Evolutionary conservation across 164 flowering plant genomes (phyloP), one percentile per base, ranked within the genome.

Genomic region (Macadamia tetraphylla): DNA sequence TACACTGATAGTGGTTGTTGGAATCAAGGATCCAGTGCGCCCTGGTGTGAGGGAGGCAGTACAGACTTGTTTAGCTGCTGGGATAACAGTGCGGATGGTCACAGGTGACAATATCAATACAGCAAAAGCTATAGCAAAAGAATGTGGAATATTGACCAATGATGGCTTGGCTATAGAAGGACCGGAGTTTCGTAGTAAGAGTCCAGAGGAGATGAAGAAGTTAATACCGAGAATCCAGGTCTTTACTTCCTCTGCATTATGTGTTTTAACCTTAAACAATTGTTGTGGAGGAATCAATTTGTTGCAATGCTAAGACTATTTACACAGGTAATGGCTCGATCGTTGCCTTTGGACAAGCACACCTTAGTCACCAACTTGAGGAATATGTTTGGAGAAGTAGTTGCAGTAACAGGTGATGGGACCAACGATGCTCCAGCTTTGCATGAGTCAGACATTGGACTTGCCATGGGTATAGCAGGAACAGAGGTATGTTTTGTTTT

Each of bases 401-500:
- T 78, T 71, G 81, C 83, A 1, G 83, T 80, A 62, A 80, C 83
- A 29, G 83, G 83, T 56, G 81, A 78, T 66, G 80, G 76, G 44
- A 69, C 76, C 52, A 76, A 76, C 58, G 79, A 81, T 75, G 84
- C 82, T 13, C 84, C 84, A 51, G 84, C 84, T n/a, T 75, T 81
- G 73, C 82, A 75, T 71, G 84, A 79, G 68, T 72, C 84, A 48
- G 84, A 81, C 61, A 81, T 81, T 71, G 84, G 84, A 60, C 80
- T 81, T 59, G 84, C 84, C 42, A 81, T 81, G 84, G 84, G 84
- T 55, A 81, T 81, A 49, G 74, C 82, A 52, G 84, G 84, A 68
- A 81, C 84, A 10, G 84, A 81, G 84, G 82, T 81, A 57, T 69
- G 76, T 68, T 49, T 40, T 13, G 31, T 42, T 18, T 57, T 30